Base-by-base conservation (phyloP, 1,284 basidiomycete species). In the Pseudozyma thailandica region DNA sequence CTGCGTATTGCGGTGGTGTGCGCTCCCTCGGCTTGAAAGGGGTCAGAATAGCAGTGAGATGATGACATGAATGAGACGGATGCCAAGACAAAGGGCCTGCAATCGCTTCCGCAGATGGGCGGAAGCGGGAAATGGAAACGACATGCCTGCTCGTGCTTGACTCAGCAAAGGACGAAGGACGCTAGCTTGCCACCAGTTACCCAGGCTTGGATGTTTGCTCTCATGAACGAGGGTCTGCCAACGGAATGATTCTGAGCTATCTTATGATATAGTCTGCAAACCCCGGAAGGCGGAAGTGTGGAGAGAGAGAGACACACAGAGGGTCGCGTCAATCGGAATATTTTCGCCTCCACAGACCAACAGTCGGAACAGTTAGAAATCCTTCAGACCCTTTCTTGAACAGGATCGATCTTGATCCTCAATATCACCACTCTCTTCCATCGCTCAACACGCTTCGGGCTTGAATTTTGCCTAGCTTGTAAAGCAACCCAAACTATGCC, bases 341-440 rank as follows among this genome's bases (percentile, higher is more conserved):
- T 35, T 45, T 50, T 54, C 57, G 51, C 46, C 58, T 45, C 42
- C 45, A 30, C 41, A 27, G 20, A 33, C 16, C 18, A 44, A 57
- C 20, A 25, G 1, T n/a, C n/a, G n/a, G n/a, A 47, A 47, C 30
- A 39, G 27, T 12, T 18, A 26, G 16, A 20, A 6, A 51, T 18
- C 33, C n/a, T n/a, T 47, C 30, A 50, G 48, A 59, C 45, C 41
- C 50, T 51, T 31, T 28, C 23, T 33, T 23, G 18, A 18, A 2
- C 13, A 39, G 30, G 26, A 27, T 39, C 23, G 23, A 37, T 28
- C 20, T 26, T 49, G 31, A 21, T 38, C 26, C 31, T 16, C 46
- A 33, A 12, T n/a, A 28, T 23, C 35, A 4, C 21, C 37, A 55
- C 42, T 50, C 26, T 46, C n/a, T 5, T 31, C 9, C 30, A 13